Conservation (phyloP, 345 rosid genomes). For the Lepidium africanum region DNA sequence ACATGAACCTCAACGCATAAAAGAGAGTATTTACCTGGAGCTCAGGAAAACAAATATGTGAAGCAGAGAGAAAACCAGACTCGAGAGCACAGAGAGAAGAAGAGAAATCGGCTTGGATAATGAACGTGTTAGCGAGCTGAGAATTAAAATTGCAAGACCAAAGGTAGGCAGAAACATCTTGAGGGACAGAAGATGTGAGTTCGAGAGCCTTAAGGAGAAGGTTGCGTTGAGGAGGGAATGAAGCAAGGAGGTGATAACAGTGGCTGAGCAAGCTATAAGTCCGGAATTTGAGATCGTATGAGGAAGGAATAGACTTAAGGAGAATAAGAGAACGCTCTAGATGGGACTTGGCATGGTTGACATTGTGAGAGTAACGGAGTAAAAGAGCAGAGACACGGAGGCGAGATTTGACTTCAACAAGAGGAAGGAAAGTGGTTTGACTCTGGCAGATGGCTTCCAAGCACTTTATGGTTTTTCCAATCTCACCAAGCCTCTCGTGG, state of each 20-base stretch:
- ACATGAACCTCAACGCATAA: not conserved
- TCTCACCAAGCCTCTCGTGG: slow-evolving; percentile 64
- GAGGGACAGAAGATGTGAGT: slow-evolving; percentile 41
- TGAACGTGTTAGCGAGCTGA: slow-evolving; percentile 83
- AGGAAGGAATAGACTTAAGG: slow-evolving; percentile 70
- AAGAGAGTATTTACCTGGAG: slow-evolving; percentile 56
- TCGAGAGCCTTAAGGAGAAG: slow-evolving; percentile 72
- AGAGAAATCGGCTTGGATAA: slow-evolving; percentile 72
- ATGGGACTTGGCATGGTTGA: slow-evolving; percentile 77
- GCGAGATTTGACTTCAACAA: slow-evolving; percentile 80
- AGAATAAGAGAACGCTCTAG: slow-evolving; percentile 61
- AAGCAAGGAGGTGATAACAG: slow-evolving; percentile 81
- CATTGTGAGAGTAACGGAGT: slow-evolving; percentile 80
- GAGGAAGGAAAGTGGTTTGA: slow-evolving; percentile 64
- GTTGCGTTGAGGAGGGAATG: slow-evolving; percentile 75
- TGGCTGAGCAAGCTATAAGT: slow-evolving; percentile 82
- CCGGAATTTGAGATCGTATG: slow-evolving; percentile 73
- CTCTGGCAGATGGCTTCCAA: slow-evolving; percentile 87
- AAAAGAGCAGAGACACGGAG: slow-evolving; percentile 75
- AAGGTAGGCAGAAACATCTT: slow-evolving; percentile 42
- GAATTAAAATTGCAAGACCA: slow-evolving; percentile 97
- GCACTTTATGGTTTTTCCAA: slow-evolving; percentile 72
- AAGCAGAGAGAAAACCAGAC: slow-evolving; percentile 53
- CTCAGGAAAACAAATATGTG: slow-evolving; percentile 61
- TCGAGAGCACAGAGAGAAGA: slow-evolving; percentile 61